Evolutionary conservation across 139 green algal species (phyloP), one percentile per base, ranked within the genome.

Genomic region (Ulvella scutata): DNA sequence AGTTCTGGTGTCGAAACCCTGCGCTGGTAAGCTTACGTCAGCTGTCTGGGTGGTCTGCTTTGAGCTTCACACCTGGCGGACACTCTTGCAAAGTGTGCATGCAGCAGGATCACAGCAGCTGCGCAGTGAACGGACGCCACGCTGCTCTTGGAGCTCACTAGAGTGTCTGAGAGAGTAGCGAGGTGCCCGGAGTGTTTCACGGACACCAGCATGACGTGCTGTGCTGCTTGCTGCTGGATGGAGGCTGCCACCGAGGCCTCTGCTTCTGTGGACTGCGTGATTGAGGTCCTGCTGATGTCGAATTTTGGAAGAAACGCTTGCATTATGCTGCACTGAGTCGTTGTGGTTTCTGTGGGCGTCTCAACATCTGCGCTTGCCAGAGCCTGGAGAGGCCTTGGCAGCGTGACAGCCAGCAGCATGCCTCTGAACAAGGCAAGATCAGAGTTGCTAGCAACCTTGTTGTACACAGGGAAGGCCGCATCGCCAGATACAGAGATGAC

Each of bases 121-220:
- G 79, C 84, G 10, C 82, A 84, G 80, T 75, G 86, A 28, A 81
- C 61, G 61, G 86, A 87, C 40, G 74, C 37, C 0, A 87, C n/a
- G 1, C 80, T 85, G 80, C 86, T 88, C 79, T 88, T 88, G 31
- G 84, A 80, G 3, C 82, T 87, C 3, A 80, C 51, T 26, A 23
- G 43, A 2, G 61, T 61, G 39, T 29, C 26, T 4, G 80, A 85
- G 13, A 88, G 77, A 20, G 81, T 88, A 1, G 85, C 78, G 9
- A 88, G 62, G 9, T 74, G 82, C 35, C 84, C 84, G 38, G 76
- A 83, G 79, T 88, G 84, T 78, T 88, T 88, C 62, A 88, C 78
- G 59, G 84, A 87, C 26, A 84, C 72, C 3, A 86, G 77, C 76
- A 85, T 84, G 75, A 79, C 81, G 23, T 76, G 80, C 37, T 77